Evolutionary conservation across 495 filamentous ascomycete species (phyloP).

Genomic region (Talaromyces stipitatus): DNA sequence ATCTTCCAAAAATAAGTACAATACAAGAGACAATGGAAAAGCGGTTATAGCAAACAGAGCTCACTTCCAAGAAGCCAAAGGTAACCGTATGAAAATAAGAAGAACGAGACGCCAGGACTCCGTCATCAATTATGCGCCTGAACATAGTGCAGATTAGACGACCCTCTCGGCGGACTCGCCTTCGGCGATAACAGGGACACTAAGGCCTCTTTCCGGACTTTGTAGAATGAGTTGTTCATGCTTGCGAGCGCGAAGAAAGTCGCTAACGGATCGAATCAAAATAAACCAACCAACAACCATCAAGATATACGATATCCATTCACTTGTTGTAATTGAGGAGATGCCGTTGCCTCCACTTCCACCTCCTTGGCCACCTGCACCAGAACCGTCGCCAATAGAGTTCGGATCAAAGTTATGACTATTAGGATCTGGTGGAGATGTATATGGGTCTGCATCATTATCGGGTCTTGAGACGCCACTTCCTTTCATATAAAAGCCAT

Average conservation of each 20-base stretch:
- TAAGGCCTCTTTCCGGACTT: slow-evolving; percentile 85
- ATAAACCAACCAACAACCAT: slow-evolving; percentile 99
- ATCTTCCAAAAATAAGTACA: slow-evolving; percentile 2
- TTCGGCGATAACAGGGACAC: slow-evolving; percentile 80
- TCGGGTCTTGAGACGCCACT: slow-evolving; percentile 39
- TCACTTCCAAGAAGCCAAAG: background rate
- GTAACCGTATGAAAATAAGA: background rate
- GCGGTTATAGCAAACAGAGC: background rate
- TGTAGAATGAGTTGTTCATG: slow-evolving; percentile 91
- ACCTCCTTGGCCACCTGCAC: slow-evolving; percentile 17
- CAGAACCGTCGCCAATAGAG: slow-evolving; percentile 39
- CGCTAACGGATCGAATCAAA: slow-evolving; percentile 78
- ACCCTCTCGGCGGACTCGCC: slow-evolving; percentile 76
- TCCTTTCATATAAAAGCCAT: slow-evolving; percentile 88
- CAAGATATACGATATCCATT: slow-evolving; percentile 86
- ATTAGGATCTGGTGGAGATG: slow-evolving; percentile 75
- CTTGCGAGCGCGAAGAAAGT: slow-evolving; percentile 76
- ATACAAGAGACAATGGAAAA: background rate
- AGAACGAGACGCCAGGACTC: slow-evolving; percentile 1
- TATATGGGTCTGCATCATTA: slow-evolving; percentile 41
- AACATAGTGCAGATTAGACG: slow-evolving; percentile 44
- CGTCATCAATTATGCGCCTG: slow-evolving; percentile 4
- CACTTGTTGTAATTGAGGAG: slow-evolving; percentile 55
- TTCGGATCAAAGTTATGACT: slow-evolving; percentile 80
- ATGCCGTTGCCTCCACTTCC: slow-evolving; percentile 18